Evolutionary conservation across 2,329 filamentous ascomycete genomes (phyloP).

Genomic region (Calonectria montana): DNA sequence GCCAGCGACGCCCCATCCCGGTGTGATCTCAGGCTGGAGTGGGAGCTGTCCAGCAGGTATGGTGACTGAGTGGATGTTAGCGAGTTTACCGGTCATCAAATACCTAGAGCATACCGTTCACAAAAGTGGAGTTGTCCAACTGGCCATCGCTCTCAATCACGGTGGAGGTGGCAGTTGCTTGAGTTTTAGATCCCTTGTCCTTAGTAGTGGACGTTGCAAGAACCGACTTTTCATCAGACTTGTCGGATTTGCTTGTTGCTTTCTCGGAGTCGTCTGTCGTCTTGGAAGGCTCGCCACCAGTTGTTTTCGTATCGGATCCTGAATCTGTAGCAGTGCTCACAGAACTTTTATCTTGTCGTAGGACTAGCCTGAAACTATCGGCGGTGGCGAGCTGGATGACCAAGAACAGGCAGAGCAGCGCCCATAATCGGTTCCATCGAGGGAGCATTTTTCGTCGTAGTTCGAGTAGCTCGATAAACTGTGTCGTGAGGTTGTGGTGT

Average conservation of each 20-base stretch:
- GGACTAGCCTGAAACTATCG: slow-evolving; percentile 47
- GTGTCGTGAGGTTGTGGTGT: background rate
- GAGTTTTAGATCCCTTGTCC: slow-evolving; percentile 25
- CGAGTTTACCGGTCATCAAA: background rate
- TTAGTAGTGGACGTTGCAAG: slow-evolving; percentile 27
- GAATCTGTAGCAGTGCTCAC: slow-evolving; percentile 29
- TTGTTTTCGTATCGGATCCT: slow-evolving; percentile 11
- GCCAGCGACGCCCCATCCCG: slow-evolving; percentile 83
- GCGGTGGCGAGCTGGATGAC: slow-evolving; percentile 52
- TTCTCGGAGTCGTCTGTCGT: slow-evolving; percentile 25
- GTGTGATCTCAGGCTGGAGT: slow-evolving; percentile 79
- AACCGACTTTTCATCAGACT: slow-evolving; percentile 20
- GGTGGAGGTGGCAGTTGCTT: slow-evolving; percentile 35
- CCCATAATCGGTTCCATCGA: slow-evolving; percentile 48
- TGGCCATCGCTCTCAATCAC: slow-evolving; percentile 29
- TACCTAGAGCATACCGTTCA: slow-evolving; percentile 47
- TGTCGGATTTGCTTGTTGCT: slow-evolving; percentile 25
- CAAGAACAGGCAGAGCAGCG: slow-evolving; percentile 53
- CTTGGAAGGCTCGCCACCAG: slow-evolving; percentile 23
- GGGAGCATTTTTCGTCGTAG: slow-evolving; percentile 47
- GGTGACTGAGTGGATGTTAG: slow-evolving; percentile 49
- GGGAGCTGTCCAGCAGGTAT: slow-evolving; percentile 71
- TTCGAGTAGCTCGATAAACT: slow-evolving; percentile 5
- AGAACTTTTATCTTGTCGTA: slow-evolving; percentile 45
- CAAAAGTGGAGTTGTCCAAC: slow-evolving; percentile 45